Evolutionary conservation across 1,284 basidiomycete genomes (phyloP), one percentile per base, ranked within the genome.

Genomic region (Laetiporus sulphureus): DNA sequence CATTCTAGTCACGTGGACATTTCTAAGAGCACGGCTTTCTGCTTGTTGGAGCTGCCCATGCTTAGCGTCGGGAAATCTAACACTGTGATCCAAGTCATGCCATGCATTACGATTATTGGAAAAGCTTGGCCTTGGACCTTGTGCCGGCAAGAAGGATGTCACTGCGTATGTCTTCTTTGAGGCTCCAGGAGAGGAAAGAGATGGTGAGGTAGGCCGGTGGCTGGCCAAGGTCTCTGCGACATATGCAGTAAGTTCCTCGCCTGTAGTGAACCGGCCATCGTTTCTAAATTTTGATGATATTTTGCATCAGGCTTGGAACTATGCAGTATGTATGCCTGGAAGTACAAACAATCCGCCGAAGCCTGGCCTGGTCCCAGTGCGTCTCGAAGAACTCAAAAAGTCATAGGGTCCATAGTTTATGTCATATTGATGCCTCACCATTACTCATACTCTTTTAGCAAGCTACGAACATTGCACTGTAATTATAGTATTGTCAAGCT

Each of bases 21-120:
- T n/a, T n/a, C n/a, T n/a, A n/a, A n/a, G n/a, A n/a, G n/a, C n/a
- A n/a, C n/a, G n/a, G n/a, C n/a, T n/a, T n/a, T n/a, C n/a, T n/a
- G n/a, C n/a, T n/a, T n/a, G n/a, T 55, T 83, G 45, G 72, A 77
- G 16, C 53, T 72, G 12, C 83, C 83, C 0, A 66, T 73, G 63
- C 58, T 87, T 8, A 65, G 75, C 0, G 68, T 84, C 19, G 77
- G 72, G 2, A 87, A 85, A 55, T 72, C 73, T 2, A 75, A 78
- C 35, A 66, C 70, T 3, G 58, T 88, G 18, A 65, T 89, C 10
- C 76, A 86, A 31, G 57, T 87, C 10, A 59, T 77, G 13, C 77
- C 85, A 3, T 58, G 79, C 85, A 0, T 54, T 91, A 15, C 69
- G 78, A 2, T 91, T 90, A 57, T 91, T 88, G 88, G 78, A 84